A percentile compares a stretch with the other conserved stretches of the same genome.
These are phyloP conservation scores for Penicillium ucsense DNA, from an alignment of 495 filamentous ascomycete species.

Conservation along the genomic window DNA sequence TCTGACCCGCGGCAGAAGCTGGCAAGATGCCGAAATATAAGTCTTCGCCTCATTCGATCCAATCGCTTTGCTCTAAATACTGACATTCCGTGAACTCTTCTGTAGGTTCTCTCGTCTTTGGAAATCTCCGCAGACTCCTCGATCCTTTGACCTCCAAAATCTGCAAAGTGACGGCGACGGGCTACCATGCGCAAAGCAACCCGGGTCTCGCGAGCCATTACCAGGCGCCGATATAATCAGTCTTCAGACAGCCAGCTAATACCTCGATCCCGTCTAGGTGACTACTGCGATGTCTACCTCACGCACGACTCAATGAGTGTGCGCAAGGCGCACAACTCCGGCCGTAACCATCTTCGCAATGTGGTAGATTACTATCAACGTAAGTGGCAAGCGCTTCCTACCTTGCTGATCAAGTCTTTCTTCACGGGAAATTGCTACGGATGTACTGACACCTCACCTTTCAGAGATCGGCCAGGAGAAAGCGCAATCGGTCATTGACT, in stretches of 20 bases:
- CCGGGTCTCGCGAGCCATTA: too few species aligned
- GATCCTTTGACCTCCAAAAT: too few species aligned
- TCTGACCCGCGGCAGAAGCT: constrained; percentile 11
- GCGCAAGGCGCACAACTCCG: constrained; percentile 94
- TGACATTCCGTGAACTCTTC: constrained; percentile 54
- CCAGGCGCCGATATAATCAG: too few species aligned
- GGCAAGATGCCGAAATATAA: constrained; percentile 75
- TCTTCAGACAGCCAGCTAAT: constrained; percentile 2
- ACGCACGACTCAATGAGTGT: constrained; percentile 99
- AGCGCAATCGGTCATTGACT: constrained; percentile 95
- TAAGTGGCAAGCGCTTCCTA: constrained; percentile 25
- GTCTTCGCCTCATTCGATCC: constrained; percentile 21
- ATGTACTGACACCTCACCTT: constrained; percentile 1
- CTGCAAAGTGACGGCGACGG: too few species aligned
- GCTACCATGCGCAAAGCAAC: too few species aligned
- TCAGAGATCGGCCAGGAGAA: constrained; percentile 97
- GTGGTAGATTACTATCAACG: constrained; percentile 98
- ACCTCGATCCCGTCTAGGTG: constrained; percentile 48
- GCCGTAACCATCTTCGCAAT: constrained; percentile 92
- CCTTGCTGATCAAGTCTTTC: too few species aligned
- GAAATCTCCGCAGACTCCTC: too few species aligned
- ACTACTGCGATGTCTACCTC: constrained; percentile 99
- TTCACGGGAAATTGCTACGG: too few species aligned
- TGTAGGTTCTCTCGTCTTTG: constrained; percentile 41
- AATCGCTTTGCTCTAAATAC: constrained; percentile 12